Conservation (phyloP, 148 eudicot genomes). For the Rhododendron kiyosumense region DNA sequence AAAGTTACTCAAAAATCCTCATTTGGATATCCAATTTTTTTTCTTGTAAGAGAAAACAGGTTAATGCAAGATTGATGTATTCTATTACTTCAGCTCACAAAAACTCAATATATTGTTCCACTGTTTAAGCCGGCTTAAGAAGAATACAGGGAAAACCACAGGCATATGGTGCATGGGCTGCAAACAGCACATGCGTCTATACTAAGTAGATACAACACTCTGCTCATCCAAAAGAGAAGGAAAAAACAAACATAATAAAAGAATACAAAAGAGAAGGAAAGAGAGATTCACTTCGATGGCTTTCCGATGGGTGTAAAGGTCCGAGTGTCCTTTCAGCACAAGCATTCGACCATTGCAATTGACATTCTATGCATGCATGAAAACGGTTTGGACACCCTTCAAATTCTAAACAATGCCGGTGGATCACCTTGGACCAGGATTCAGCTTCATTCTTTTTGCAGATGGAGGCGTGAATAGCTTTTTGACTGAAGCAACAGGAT, state of each 20-base stretch:
- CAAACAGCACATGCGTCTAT: not conserved
- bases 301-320: not conserved
- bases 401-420: not conserved
- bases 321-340: not conserved
- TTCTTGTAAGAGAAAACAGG: conserved; percentile 15
- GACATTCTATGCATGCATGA: not conserved
- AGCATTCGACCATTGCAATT: not conserved
- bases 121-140: not conserved
- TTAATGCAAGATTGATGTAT: not conserved
- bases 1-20: not conserved
- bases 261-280: not conserved
- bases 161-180: not conserved
- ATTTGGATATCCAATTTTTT: not conserved
- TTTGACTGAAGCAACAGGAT: conserved; percentile 71
- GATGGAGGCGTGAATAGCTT: conserved; percentile 64
- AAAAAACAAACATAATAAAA: not conserved
- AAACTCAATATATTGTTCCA: not conserved
- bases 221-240: not conserved
- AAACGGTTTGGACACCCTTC: not conserved
- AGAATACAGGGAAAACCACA: not conserved
- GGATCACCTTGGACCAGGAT: conserved; percentile 29
- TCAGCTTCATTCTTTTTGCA: conserved; percentile 49
- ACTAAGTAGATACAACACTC: not conserved
- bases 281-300: not conserved
- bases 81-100: not conserved